Conservation (phyloP, 768 basidiomycete genomes). For the Termitomyces sp. region DNA sequence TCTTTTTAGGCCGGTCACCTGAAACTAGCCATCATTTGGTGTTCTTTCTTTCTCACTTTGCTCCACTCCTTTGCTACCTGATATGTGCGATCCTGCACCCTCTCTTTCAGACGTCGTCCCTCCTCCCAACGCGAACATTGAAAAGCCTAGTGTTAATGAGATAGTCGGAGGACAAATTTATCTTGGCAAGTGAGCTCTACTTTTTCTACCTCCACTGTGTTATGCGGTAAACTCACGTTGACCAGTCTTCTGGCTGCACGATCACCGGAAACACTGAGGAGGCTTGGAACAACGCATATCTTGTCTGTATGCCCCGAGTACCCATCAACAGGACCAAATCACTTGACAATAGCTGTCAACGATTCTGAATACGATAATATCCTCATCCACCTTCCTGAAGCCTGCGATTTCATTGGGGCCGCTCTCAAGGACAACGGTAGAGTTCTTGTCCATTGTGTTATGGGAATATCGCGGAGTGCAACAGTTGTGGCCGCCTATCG, state of each 20-base stretch:
- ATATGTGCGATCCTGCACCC: neutral
- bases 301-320: slow-evolving; percentile 57
- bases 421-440: slow-evolving; percentile 48
- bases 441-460: slow-evolving; percentile 68
- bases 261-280: slow-evolving; percentile 22
- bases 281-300: slow-evolving; percentile 44
- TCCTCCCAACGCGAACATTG: slow-evolving; percentile 8
- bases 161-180: slow-evolving; percentile 34
- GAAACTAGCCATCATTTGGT: neutral
- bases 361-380: slow-evolving; percentile 49
- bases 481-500: slow-evolving; percentile 54
- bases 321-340: slow-evolving; percentile 36
- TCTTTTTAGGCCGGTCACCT: neutral
- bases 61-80: neutral
- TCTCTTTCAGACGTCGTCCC: neutral
- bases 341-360: slow-evolving; percentile 34
- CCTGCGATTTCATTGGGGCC: slow-evolving; percentile 58
- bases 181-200: slow-evolving; percentile 35
- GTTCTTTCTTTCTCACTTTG: neutral
- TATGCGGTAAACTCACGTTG: neutral
- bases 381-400: slow-evolving; percentile 56
- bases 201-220: neutral
- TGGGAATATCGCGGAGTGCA: slow-evolving; percentile 68
- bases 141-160: slow-evolving; percentile 25
- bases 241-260: slow-evolving; percentile 32